Evolutionary conservation across 2,329 filamentous ascomycete species (phyloP).

Genomic region (Aspergillus glaucus): DNA sequence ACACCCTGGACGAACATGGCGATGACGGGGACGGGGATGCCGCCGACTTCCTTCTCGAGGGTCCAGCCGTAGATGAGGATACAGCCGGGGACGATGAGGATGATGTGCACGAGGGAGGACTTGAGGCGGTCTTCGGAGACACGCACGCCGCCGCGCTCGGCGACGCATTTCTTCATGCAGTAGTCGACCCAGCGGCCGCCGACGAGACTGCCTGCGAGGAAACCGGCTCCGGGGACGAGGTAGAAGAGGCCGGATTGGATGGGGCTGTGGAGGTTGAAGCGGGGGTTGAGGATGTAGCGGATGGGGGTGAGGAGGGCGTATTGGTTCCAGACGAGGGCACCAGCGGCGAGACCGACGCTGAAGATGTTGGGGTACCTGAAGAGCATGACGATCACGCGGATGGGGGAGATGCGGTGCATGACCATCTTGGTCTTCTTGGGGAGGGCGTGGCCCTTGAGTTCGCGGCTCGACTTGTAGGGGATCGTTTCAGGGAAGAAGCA

Average conservation of each 20-base stretch:
- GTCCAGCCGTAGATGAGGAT: constrained; percentile 66
- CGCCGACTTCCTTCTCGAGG: constrained; percentile 50
- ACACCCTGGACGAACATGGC: constrained; percentile 70
- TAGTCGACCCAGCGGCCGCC: constrained; percentile 67
- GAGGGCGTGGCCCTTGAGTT: constrained; percentile 52
- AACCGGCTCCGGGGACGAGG: constrained; percentile 65
- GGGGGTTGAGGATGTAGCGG: constrained; percentile 66
- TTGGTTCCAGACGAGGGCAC: constrained; percentile 68
- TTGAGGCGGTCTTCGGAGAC: constrained; percentile 64
- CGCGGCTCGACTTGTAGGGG: constrained; percentile 56
- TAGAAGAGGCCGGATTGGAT: constrained; percentile 67
- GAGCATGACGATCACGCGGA: constrained; percentile 54
- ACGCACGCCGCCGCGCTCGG: constrained; percentile 50
- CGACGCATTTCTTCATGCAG: constrained; percentile 59
- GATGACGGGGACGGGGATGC: constrained; percentile 57
- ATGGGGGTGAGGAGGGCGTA: constrained; percentile 64
- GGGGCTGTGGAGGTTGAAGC: constrained; percentile 61
- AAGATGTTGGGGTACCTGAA: constrained; percentile 65
- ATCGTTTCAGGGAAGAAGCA: constrained; percentile 69
- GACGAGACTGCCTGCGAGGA: constrained; percentile 61
- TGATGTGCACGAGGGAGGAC: constrained; percentile 52
- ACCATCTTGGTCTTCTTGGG: constrained; percentile 49
- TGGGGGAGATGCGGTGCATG: constrained; percentile 60
- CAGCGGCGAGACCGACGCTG: constrained; percentile 54
- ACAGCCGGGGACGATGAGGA: constrained; percentile 52